Evolutionary conservation across 441 rosid species (phyloP), one percentile per base, ranked within the genome.

Genomic region (Metrosideros polymorpha): DNA sequence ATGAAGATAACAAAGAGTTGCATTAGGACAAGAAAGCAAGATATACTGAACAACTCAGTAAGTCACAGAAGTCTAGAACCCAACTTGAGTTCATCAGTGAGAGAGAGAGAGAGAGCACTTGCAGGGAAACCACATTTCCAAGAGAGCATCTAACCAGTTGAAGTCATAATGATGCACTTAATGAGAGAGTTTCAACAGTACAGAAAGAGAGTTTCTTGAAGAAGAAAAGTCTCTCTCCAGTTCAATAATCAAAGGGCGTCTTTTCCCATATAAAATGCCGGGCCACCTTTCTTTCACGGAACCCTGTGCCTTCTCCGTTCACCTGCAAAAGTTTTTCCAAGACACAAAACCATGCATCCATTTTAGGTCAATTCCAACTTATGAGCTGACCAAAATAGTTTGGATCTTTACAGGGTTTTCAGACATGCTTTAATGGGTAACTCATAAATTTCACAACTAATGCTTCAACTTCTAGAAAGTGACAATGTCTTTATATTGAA

Each of bases 271-370:
- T 89, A 85, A 93, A 95, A 90, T 90, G 95, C 95, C 96, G 94
- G 87, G 95, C 94, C 87, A 91, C 93, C 93, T 94, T 96, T 90
- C 93, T 94, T 89, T 94, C 95, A 85, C 92, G 90, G 92, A 93
- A 92, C 82, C 90, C 93, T 91, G 92, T 94, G 91, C 92, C 96
- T 87, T 93, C 92, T 88, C 86, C 92, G 88, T 90, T 91, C 85
- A 89, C 96, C 98, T 94, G 96, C 89, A 90, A 90, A 84, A 85
- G 6, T 35, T 42, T 89, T 88, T 85, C 71, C 87, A 66, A 89
- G 52, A 8, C 89, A 89, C 88, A 88, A 90, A 88, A 85, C 88
- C 88, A 89, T 90, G 91, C 90, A 77, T 83, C 90, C 85, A 84
- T 89, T 88, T 90, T 89, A 45, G 90, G 53, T 88, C 91, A 35